Percentiles rank a stretch among this genome's conserved stretches.
These are phyloP conservation scores for Phytophthora fragariae DNA, from an alignment of 352 stramenopile species.

Conservation along the genomic window DNA sequence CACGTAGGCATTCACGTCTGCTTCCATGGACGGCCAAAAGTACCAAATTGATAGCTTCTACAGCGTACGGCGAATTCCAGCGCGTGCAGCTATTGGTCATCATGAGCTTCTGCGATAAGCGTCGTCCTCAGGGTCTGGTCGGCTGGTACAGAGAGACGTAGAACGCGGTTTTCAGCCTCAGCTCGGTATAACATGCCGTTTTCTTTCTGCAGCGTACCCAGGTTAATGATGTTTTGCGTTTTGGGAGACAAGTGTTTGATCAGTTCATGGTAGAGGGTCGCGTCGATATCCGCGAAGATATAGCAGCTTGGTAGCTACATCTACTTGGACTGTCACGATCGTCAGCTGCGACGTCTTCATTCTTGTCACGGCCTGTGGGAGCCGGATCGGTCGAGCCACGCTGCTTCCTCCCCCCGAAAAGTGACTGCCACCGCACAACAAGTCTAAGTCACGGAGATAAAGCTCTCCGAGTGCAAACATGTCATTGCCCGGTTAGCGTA, in stretches of 20 bases:
- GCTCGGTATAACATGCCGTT: background rate
- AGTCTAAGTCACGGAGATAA: background rate
- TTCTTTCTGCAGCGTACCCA: background rate
- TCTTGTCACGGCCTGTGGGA: background rate
- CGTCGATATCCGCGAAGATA: background rate
- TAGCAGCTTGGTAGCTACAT: background rate
- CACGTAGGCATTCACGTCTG: conserved; percentile 9
- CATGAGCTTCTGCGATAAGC: conserved; percentile 1
- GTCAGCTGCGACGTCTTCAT: background rate
- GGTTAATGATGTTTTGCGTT: background rate
- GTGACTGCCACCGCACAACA: background rate
- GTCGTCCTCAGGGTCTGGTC: background rate
- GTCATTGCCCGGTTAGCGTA: background rate
- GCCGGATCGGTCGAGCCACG: background rate
- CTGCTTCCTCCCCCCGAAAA: background rate
- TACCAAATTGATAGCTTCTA: conserved; percentile 6
- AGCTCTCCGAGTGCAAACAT: background rate
- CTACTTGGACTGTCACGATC: background rate
- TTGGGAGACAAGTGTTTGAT: background rate
- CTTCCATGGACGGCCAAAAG: background rate
- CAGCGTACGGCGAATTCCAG: conserved; percentile 10
- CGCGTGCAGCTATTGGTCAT: background rate
- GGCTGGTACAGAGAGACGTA: background rate
- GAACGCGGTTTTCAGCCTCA: background rate
- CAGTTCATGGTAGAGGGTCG: background rate